Percentiles rank a stretch among this genome's conserved stretches.
Evolutionary conservation across 805 yeast species (phyloP).

Genomic region (Yarrowia sp.): DNA sequence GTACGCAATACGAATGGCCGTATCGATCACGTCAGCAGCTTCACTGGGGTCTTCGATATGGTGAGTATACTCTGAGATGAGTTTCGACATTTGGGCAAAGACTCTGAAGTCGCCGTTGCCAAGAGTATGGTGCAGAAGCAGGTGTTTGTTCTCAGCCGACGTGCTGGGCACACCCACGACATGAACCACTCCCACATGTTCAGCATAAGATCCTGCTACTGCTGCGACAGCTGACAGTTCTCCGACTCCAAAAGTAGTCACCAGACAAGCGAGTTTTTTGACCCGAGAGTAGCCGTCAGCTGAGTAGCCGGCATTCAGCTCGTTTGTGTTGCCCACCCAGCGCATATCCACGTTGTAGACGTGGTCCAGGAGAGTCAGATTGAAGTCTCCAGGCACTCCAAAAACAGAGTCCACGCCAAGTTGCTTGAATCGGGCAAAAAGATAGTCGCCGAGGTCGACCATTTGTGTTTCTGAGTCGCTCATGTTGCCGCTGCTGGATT

Average conservation of each 20-base stretch:
- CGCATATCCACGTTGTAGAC: constrained; percentile 56
- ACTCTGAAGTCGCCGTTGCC: constrained; percentile 81
- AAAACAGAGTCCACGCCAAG: constrained; percentile 55
- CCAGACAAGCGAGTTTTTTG: constrained; percentile 67
- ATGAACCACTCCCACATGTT: constrained; percentile 81
- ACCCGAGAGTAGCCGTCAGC: constrained; percentile 87
- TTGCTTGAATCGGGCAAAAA: constrained; percentile 75
- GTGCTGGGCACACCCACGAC: constrained; percentile 83
- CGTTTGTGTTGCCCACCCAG: constrained; percentile 92
- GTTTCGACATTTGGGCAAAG: constrained; percentile 72
- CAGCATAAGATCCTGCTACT: constrained; percentile 84
- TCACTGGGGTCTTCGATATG: constrained; percentile 58
- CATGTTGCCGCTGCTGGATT: not conserved
- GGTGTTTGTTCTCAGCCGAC: constrained; percentile 65
- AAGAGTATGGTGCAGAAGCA: constrained; percentile 75
- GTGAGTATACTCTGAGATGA: constrained; percentile 64
- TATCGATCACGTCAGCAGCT: constrained; percentile 71
- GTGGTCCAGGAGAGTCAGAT: constrained; percentile 60
- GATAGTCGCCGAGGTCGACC: constrained; percentile 68
- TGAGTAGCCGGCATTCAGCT: constrained; percentile 82
- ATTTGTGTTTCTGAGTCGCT: constrained; percentile 15
- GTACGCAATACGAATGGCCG: constrained; percentile 68
- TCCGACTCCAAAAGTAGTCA: constrained; percentile 91
- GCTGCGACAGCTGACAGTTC: constrained; percentile 82
- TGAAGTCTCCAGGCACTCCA: constrained; percentile 64